A percentile compares a stretch with the other conserved stretches of the same genome.
These are phyloP conservation scores for Maudiozyma saulgeensis DNA, from an alignment of 805 yeast genomes.

Conservation along the genomic window DNA sequence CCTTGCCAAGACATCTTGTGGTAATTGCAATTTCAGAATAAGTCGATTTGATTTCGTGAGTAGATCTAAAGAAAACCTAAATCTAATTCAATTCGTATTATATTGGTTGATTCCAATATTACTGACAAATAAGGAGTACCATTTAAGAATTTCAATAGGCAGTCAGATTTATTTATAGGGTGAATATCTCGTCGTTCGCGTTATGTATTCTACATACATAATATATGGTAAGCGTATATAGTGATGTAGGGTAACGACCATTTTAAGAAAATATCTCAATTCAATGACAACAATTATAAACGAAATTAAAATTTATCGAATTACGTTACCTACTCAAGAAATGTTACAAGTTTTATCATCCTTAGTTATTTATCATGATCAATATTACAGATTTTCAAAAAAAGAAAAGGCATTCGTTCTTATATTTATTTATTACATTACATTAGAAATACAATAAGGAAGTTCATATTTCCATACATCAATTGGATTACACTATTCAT, in stretches of 20 bases:
- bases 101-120: too few species aligned
- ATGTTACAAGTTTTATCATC: too few species aligned
- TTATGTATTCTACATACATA: background rate
- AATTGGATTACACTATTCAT: slow-evolving; percentile 9
- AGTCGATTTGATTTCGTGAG: background rate
- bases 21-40: background rate
- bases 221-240: background rate
- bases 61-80: background rate
- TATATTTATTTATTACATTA: background rate
- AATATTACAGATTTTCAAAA: background rate
- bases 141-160: background rate
- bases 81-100: background rate
- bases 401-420: background rate
- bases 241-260: background rate
- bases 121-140: background rate
- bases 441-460: background rate
- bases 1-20: slow-evolving; percentile 40
- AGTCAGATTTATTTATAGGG: background rate
- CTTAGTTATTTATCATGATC: too few species aligned
- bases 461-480: background rate
- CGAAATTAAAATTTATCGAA: background rate
- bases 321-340: background rate
- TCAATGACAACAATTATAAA: background rate
- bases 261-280: background rate
- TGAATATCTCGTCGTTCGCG: background rate